These are phyloP conservation scores for Hypoxylon intermedium DNA, from an alignment of 495 filamentous ascomycete genomes.

Conservation along the genomic window DNA sequence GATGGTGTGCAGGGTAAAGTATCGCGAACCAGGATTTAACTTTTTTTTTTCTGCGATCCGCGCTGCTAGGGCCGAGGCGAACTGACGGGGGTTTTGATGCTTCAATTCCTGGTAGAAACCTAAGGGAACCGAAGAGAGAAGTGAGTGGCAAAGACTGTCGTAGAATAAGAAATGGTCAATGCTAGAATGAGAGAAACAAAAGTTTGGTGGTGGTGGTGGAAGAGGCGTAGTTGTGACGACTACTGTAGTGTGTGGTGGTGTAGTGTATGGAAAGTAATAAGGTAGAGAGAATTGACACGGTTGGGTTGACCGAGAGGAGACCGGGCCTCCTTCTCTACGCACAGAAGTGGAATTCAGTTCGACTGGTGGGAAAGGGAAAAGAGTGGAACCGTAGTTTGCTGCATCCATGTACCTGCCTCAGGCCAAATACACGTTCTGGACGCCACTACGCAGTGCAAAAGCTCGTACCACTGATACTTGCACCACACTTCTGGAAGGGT, in stretches of 20 bases:
- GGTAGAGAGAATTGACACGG: constrained; percentile 36
- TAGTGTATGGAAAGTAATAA: constrained; percentile 28
- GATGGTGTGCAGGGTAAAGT: constrained; percentile 23
- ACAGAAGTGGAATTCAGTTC: background rate
- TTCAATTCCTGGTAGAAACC: constrained; percentile 7
- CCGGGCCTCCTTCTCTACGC: constrained; percentile 14
- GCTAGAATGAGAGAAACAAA: constrained; percentile 19
- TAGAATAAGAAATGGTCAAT: constrained; percentile 21
- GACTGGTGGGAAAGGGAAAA: no score
- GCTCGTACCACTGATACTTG: no score
- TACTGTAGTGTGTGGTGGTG: constrained; percentile 17
- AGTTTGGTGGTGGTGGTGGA: background rate
- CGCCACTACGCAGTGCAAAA: no score
- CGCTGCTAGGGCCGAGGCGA: constrained; percentile 27
- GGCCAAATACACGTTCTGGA: no score
- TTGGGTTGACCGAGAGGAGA: constrained; percentile 32
- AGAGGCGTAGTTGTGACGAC: constrained; percentile 26
- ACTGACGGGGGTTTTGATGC: constrained; percentile 10
- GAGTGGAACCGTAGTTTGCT: no score
- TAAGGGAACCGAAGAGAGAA: constrained; percentile 9
- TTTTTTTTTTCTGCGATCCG: constrained; percentile 36
- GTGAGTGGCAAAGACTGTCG: constrained; percentile 16
- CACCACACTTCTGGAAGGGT: no score
- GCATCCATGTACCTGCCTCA: no score
- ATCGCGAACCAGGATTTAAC: constrained; percentile 33